Evolutionary conservation across 2,329 filamentous ascomycete species (phyloP).

Genomic region (Sarocladium strictum): DNA sequence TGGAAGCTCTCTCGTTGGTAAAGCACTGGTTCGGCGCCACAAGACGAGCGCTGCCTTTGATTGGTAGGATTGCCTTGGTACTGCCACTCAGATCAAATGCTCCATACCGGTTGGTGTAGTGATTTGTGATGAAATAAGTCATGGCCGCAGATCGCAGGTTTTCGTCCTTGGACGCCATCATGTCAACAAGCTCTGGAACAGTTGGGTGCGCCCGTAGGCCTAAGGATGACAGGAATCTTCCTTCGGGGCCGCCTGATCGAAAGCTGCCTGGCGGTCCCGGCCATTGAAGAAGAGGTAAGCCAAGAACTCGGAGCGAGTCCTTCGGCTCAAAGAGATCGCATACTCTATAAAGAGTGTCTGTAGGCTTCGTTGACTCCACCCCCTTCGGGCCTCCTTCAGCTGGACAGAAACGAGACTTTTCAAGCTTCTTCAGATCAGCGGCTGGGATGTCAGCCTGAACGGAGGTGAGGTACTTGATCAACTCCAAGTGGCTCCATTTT

Average conservation of each 20-base stretch:
- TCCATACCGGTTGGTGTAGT: conserved; percentile 71
- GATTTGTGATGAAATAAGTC: conserved; percentile 76
- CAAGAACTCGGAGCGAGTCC: conserved; percentile 60
- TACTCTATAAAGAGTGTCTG: conserved; percentile 58
- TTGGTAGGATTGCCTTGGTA: conserved; percentile 60
- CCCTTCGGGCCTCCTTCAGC: conserved; percentile 59
- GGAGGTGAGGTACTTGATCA: conserved; percentile 90
- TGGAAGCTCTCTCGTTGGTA: conserved; percentile 67
- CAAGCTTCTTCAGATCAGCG: conserved; percentile 74
- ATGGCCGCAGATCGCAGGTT: conserved; percentile 62
- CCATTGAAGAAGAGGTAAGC: conserved; percentile 77
- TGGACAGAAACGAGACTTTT: conserved; percentile 73
- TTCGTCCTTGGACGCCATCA: conserved; percentile 62
- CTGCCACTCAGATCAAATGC: conserved; percentile 52
- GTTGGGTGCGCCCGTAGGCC: conserved; percentile 69
- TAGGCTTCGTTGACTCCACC: conserved; percentile 47
- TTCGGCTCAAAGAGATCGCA: conserved; percentile 79
- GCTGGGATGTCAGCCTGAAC: conserved; percentile 82
- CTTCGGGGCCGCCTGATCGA: conserved; percentile 62
- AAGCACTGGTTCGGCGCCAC: conserved; percentile 74
- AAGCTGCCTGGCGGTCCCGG: conserved; percentile 60
- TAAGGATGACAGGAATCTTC: conserved; percentile 63
- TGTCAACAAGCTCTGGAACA: conserved; percentile 67
- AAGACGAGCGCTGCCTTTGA: conserved; percentile 62
- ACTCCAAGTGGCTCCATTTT: conserved; percentile 87